Evolutionary conservation across 140 eudicot genomes (phyloP).

Genomic region (Senecio squalidus): DNA sequence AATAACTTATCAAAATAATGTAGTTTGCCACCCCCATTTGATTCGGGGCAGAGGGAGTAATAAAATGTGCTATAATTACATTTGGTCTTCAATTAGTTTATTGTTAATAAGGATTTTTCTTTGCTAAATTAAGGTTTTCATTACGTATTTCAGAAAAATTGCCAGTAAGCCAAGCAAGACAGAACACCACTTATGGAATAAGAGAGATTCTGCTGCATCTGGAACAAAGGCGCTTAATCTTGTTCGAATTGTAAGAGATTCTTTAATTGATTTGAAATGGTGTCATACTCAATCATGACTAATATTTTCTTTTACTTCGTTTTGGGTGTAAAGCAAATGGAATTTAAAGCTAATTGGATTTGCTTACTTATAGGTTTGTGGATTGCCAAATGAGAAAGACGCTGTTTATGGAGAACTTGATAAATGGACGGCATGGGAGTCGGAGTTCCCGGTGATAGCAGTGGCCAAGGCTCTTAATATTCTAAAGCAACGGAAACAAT

Average conservation of each 20-base stretch:
- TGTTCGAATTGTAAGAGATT: constrained; percentile 57
- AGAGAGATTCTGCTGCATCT: constrained; percentile 76
- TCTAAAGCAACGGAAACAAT: constrained; percentile 58
- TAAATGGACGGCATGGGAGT: constrained; percentile 87
- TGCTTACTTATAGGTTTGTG: constrained; percentile 46
- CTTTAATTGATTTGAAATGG: constrained; percentile 5
- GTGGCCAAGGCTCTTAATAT: constrained; percentile 83
- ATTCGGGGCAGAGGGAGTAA: too few species aligned
- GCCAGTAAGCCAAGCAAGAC: constrained; percentile 43
- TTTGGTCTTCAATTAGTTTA: not conserved
- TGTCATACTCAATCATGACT: not conserved
- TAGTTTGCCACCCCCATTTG: too few species aligned
- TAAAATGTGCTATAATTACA: not conserved
- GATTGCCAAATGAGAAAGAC: constrained; percentile 84
- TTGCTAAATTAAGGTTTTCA: not conserved
- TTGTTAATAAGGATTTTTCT: not conserved
- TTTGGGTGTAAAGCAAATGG: not conserved
- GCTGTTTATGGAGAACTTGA: constrained; percentile 80
- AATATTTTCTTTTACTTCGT: not conserved
- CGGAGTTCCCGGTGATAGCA: constrained; percentile 83
- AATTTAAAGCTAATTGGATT: constrained; percentile 1
- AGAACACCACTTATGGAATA: constrained; percentile 84
- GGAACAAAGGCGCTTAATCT: constrained; percentile 83
- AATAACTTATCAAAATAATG: too few species aligned
- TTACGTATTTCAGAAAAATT: constrained; percentile 31